Conservation (phyloP, 805 yeast genomes). For the Tetrapisispora nanseiensis region DNA sequence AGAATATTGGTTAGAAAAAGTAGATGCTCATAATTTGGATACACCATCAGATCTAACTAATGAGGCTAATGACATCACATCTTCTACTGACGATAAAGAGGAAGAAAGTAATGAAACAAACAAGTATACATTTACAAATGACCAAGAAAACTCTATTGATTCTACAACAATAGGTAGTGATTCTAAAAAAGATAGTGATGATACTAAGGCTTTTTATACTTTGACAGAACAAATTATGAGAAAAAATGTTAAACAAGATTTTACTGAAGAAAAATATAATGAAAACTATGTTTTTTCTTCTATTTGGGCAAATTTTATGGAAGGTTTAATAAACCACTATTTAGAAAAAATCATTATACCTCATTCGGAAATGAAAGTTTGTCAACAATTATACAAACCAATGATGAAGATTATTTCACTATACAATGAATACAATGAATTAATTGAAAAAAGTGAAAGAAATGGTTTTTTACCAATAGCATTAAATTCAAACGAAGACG, state of each 20-base stretch:
- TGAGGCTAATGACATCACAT: background rate
- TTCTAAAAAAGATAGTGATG: conserved; percentile 1
- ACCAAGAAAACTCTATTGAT: no score
- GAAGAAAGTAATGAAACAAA: no score
- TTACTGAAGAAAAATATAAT: conserved; percentile 23
- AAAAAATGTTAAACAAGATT: conserved; percentile 27
- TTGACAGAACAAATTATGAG: conserved; percentile 27
- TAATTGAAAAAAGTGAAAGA: conserved; percentile 29
- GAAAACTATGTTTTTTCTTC: conserved; percentile 30
- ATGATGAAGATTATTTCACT: conserved; percentile 31
- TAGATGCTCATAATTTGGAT: conserved; percentile 7
- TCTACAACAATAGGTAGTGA: no score
- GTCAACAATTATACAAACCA: conserved; percentile 30
- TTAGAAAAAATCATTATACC: conserved; percentile 29
- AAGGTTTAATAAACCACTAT: conserved; percentile 30
- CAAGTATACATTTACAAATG: no score
- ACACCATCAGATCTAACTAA: background rate
- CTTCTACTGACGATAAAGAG: no score
- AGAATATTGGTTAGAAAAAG: conserved; percentile 28
- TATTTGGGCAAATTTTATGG: conserved; percentile 33
- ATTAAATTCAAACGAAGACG: background rate
- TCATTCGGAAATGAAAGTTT: conserved; percentile 29
- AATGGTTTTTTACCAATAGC: conserved; percentile 23
- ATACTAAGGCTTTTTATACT: conserved; percentile 11
- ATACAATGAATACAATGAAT: conserved; percentile 29